Base-by-base conservation (phyloP, 805 yeast genomes). In the Deakozyma indianensis region DNA sequence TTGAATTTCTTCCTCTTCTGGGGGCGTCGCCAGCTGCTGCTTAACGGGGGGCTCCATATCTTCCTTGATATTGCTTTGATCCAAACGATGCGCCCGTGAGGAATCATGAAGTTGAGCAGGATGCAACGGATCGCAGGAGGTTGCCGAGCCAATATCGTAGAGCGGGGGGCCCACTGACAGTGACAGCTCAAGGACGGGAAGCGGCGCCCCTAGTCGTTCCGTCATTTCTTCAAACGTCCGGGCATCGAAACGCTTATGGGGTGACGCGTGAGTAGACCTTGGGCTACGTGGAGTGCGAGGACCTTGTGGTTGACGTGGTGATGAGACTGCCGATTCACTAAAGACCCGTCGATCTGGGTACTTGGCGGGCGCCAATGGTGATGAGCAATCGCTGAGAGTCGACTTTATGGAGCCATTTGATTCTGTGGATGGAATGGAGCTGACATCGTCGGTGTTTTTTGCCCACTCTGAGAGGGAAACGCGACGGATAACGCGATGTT, bases 401-500 rank as follows among this genome's bases (percentile, higher is more conserved):
- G 38, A 32, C 5, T 7, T 7, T 5, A 32, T 7, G 18, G 38
- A 32, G 18, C 38, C 38, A 20, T 32, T 32, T 14, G 38, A 32
- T 7, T 32, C 38, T 7, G 18, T n/a, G 7, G 38, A 32, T n/a
- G 38, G 38, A 9, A 32, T 7, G 7, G 38, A 32, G 18, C 11
- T 5, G 16, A 9, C 9, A 7, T 32, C 38, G 38, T 32, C 38
- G 9, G 38, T 9, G 18, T 32, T 32, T 9, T n/a, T 9, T 11
- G 38, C 16, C 38, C 38, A 32, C 20, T 32, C 38, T 7, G 38
- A 14, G 18, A 32, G 38, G 5, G 38, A 32, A 20, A 32, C 38
- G 38, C 38, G 38, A 32, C 38, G 38, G 16, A 32, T 32, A 20
- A 32, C 38, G 18, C 38, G 38, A 20, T 32, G 9, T 32, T 32